Evolutionary conservation across 225 moss, liverwort and hornwort species (phyloP), one percentile per base, ranked within the genome.

Genomic region (Ulota crispa): DNA sequence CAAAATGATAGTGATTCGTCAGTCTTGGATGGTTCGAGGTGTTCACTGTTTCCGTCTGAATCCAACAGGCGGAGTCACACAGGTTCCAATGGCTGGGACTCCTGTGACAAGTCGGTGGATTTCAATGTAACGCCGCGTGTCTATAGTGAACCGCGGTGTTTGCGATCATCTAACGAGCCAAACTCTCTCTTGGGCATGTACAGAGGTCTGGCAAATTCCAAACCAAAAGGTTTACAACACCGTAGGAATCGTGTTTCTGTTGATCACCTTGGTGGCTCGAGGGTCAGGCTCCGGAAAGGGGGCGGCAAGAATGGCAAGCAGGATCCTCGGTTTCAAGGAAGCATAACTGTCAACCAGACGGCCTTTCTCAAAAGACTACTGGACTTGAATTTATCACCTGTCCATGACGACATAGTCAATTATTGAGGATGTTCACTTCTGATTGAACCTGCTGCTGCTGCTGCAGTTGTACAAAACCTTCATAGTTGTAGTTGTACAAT

Each of bases 241-340:
- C 89, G 92, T 85, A 89, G 92, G 88, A 93, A 88, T 75, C 87
- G 97, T 76, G 84, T 95, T 62, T 95, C 95, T 52, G 97, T 98
- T 57, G 95, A 98, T 82, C 97, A 98, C 82, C 93, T 98, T 50
- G 92, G 88, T 82, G 93, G 89, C 80, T 91, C 92, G 59, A 90
- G 88, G 62, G 82, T 80, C 57, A 84, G 83, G 80, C 80, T 78
- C 75, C 91, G 87, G 84, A 89, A 84, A 80, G 91, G 87, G 54
- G 84, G 86, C 79, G 89, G 93, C 74, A 92, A 89, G 72, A 90
- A 89, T 73, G 93, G 87, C 47, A 93, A 82, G 70, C 94, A 91
- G 61, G 85, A 93, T 26, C 71, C 88, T 77, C 80, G 89, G 66
- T 92, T 95, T 66, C 93, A 98, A 83, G 97, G 97, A 80, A 98